These are phyloP conservation scores for Areca catechu DNA, from an alignment of 176 grass and related monocot genomes.

Conservation along the genomic window DNA sequence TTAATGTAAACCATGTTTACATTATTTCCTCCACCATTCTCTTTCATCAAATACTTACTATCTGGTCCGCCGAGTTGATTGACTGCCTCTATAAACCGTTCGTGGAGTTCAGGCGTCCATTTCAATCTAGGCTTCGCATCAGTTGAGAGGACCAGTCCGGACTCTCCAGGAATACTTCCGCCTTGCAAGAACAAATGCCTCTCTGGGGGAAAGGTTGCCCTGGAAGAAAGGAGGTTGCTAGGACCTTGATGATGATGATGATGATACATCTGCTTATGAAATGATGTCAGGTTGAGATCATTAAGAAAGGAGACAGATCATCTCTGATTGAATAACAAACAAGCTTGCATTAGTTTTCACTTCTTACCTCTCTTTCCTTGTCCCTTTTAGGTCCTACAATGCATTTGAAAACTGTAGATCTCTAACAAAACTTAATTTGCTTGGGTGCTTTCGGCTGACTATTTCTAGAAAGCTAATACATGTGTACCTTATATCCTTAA, in stretches of 20 bases:
- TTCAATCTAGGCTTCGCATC: constrained; percentile 86
- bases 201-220: constrained; percentile 38
- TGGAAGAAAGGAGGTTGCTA: constrained; percentile 48
- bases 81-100: constrained; percentile 68
- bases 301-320: constrained; percentile 1
- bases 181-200: constrained; percentile 42
- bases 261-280: constrained; percentile 58
- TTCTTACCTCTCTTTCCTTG: constrained; percentile 27
- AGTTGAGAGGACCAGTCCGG: constrained; percentile 82
- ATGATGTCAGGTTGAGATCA: constrained; percentile 18
- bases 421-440: constrained; percentile 26
- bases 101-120: constrained; percentile 89
- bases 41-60: constrained; percentile 41
- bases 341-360: constrained; percentile 16
- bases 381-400: constrained; percentile 28
- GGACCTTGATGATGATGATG: constrained; percentile 37
- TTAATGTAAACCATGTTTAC: constrained; percentile 7
- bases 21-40: background rate
- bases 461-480: constrained; percentile 47
- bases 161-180: constrained; percentile 46
- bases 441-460: constrained; percentile 28
- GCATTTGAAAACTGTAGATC: constrained; percentile 36
- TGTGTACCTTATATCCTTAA: constrained; percentile 5
- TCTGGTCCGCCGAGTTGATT: constrained; percentile 78
- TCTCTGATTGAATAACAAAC: constrained; percentile 2